A percentile compares a stretch with the other conserved stretches of the same genome.
Evolutionary conservation across 1,284 basidiomycete genomes (phyloP).

Genomic region (Testicularia cyperi): DNA sequence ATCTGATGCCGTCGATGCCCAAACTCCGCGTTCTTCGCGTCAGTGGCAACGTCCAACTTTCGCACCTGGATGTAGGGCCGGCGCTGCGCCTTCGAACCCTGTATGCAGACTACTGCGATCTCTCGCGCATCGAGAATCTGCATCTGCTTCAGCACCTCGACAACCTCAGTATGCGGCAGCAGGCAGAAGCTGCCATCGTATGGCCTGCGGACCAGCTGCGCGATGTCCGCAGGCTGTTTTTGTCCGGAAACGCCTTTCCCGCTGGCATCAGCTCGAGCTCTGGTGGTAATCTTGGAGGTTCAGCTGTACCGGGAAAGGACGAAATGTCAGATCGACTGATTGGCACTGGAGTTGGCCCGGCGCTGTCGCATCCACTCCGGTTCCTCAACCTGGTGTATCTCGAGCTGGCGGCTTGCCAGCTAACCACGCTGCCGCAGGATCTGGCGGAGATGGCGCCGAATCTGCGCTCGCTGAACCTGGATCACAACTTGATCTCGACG

Average conservation of each 20-base stretch:
- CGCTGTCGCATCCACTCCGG: conserved; percentile 10
- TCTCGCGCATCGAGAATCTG: conserved; percentile 65
- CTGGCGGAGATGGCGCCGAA: conserved; percentile 76
- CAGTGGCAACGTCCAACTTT: conserved; percentile 75
- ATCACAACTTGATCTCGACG: conserved; percentile 52
- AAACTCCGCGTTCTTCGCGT: conserved; percentile 73
- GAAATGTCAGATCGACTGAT: neutral
- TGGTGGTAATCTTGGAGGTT: no score
- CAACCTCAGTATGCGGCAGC: conserved; percentile 87
- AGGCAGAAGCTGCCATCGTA: conserved; percentile 68
- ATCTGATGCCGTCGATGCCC: conserved; percentile 36
- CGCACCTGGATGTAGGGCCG: conserved; percentile 69
- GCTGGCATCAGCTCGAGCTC: conserved; percentile 11
- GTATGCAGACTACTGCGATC: conserved; percentile 84
- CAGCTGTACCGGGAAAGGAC: neutral
- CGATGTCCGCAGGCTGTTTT: conserved; percentile 87
- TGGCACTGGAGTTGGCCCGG: neutral
- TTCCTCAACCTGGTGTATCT: conserved; percentile 89
- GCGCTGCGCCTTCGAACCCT: conserved; percentile 80
- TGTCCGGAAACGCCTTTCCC: conserved; percentile 72
- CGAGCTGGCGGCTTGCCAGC: conserved; percentile 85
- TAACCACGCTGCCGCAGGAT: conserved; percentile 72
- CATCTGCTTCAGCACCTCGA: conserved; percentile 72
- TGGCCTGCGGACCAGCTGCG: conserved; percentile 73
- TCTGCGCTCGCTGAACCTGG: conserved; percentile 78